These are phyloP conservation scores for Aspergillus biplanus DNA, from an alignment of 495 filamentous ascomycete genomes.

Conservation along the genomic window DNA sequence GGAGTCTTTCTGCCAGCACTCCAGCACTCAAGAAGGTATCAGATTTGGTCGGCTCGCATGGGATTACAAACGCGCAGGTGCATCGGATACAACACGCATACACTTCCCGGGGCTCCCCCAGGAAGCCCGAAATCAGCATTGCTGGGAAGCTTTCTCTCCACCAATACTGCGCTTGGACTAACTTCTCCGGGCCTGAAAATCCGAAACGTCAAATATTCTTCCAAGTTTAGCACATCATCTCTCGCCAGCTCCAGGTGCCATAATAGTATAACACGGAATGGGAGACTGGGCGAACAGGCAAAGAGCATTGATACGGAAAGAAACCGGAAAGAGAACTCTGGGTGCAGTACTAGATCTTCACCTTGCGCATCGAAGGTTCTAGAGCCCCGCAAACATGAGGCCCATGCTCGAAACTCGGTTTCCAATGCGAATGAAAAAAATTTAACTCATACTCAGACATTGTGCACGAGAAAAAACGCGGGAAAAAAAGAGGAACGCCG, in stretches of 20 bases:
- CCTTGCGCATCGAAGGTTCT: too few species aligned
- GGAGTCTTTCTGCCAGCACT: background rate
- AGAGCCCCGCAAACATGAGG: too few species aligned
- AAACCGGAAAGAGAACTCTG: background rate
- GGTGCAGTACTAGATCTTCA: too few species aligned
- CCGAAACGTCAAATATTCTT: background rate
- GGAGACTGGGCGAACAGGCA: background rate
- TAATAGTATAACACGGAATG: background rate
- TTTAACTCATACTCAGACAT: background rate
- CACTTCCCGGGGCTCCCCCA: constrained; percentile 35
- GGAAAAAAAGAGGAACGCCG: background rate
- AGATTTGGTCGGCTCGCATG: constrained; percentile 45
- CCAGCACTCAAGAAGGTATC: constrained; percentile 29
- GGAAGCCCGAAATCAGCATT: constrained; percentile 41
- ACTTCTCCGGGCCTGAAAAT: background rate
- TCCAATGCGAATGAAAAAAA: background rate
- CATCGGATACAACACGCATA: constrained; percentile 15
- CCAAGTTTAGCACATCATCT: background rate
- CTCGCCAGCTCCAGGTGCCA: background rate
- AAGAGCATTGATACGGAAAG: background rate
- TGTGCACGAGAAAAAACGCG: background rate
- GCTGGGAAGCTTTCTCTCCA: constrained; percentile 31
- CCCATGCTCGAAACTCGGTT: too few species aligned
- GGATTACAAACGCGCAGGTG: constrained; percentile 30
- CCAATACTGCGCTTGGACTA: constrained; percentile 17